Evolutionary conservation across 1,284 basidiomycete species (phyloP), one percentile per base, ranked within the genome.

Genomic region (Puccinia brachypodii): DNA sequence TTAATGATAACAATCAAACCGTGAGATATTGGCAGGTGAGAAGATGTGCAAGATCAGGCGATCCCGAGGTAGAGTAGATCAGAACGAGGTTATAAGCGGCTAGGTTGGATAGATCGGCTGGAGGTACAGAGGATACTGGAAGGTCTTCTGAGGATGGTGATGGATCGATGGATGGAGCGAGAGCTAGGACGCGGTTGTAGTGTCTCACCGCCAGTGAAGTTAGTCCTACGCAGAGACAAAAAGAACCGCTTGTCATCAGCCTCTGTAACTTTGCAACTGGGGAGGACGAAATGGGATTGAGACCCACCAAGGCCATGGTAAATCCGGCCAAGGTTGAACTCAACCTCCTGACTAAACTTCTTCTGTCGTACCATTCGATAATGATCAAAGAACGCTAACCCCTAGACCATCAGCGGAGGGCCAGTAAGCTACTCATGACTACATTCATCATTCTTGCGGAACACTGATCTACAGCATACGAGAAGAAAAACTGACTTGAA

Each of bases 301-400:
- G 75, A 88, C 84, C 85, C 42, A 94, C 95, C 93, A 19, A 98
- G 88, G 81, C 95, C 92, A 85, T 99, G 96, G 85, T 97, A 97
- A 0, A 91, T 90, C 62, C 96, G 89, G 0, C 92, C 96, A 85
- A 94, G 93, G 86, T 98, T 98, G 87, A 92, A 98, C 83, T 98
- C 94, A 1, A 95, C 92, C 71, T 90, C 90, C n/a, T 87, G 86
- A 2, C 87, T 85, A 50, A 88, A 87, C 31, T 60, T 40, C 1
- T 81, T 47, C 22, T 88, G 87, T 68, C 90, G 88, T 47, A 92
- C 84, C 25, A 89, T 87, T 22, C 93, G 89, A 86, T 96, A 96
- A 69, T 91, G 89, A 0, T 91, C 89, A 47, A 96, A 87, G 87
- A 95, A 96, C 0, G 92, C 93, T 87, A 95, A 89, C 0, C 90